Evolutionary conservation across 2,329 filamentous ascomycete species (phyloP), one percentile per base, ranked within the genome.

Genomic region (Venturia carpophila): DNA sequence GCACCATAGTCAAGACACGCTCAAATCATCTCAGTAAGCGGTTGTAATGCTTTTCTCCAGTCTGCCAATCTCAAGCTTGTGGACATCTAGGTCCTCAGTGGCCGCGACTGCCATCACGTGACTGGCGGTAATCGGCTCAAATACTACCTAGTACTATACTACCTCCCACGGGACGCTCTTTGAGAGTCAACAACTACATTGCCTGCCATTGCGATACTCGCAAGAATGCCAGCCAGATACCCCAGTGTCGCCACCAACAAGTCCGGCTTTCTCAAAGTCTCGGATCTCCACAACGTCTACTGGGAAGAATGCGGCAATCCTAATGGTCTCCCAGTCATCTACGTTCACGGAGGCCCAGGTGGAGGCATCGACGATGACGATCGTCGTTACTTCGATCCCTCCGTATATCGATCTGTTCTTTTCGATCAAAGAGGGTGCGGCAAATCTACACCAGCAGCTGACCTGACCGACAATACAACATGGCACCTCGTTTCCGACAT

Each of bases 351-450:
- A n/a, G 78, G 78, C 1, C 78, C 78, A 3, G 77, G 52, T 30
- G 52, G 52, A 7, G 52, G 52, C 6, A 56, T 56, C 10, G 52
- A 56, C 19, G 52, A 56, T 37, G 52, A 37, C 30, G 76, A 76
- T 68, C 75, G 76, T 24, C 68, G 67, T 52, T 81, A 76, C 70
- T 81, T 81, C 71, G 70, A 79, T 66, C 79, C 79, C 4, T 63
- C 68, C 9, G 69, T 77, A 49, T 81, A 81, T 68, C 76, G 78
- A 15, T 76, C 78, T 19, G 71, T 81, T 34, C 75, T 81, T 45
- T 71, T 81, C 61, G 79, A 82, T 68, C 79, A 82, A 68, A 75
- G 79, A 19, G 79, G 79, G 7, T 74, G 72, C 19, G 79, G 79
- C 6, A 73, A 77, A 67, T 81, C 79, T 6, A 72, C 73, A 0